Evolutionary conservation across 306 rosid species (phyloP), one percentile per base, ranked within the genome.

Genomic region (Prunus davidiana): DNA sequence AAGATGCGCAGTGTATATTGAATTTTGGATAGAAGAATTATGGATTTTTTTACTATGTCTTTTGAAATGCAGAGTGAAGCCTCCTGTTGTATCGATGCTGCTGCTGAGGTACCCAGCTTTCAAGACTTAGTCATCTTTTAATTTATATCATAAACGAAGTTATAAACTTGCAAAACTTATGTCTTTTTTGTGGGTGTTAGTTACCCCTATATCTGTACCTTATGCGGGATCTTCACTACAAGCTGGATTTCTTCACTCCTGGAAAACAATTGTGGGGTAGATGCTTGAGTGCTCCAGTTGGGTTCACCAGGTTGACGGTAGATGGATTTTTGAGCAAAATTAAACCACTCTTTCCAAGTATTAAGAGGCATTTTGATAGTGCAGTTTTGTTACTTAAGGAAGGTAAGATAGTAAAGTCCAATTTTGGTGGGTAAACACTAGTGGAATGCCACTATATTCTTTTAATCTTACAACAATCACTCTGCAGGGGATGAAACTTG

Each of bases 171-270:
- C 2, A 67, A 57, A 67, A 54, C 25, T 24, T 7, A 24, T 43
- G 51, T 64, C 64, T 69, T 73, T 43, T 74, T 13, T 47, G 56
- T 51, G 75, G 47, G 34, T 80, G 78, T 56, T 73, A 83, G 86
- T 66, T 79, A 64, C 84, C 86, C 16, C 67, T 83, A 41, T 41
- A 34, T 50, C 78, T 79, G 47, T 83, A 79, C 76, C 81, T 83
- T 76, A 78, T 83, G 68, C 83, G 79, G 54, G 86, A 83, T 79
- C 75, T 83, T 60, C 83, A 58, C 62, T 41, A 65, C 76, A 83
- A 83, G 81, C 84, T 83, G 74, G 74, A 83, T 65, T 83, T 41
- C 57, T 72, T 75, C 34, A 75, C 70, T 71, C 84, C 78, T 51
- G 77, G 71, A 22, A 83, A 83, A 66, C 86, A 49, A 70, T 63